A percentile compares a stretch with the other conserved stretches of the same genome.
Evolutionary conservation across 2,329 filamentous ascomycete species (phyloP).

Genomic region (Blumeriella jaapii): DNA sequence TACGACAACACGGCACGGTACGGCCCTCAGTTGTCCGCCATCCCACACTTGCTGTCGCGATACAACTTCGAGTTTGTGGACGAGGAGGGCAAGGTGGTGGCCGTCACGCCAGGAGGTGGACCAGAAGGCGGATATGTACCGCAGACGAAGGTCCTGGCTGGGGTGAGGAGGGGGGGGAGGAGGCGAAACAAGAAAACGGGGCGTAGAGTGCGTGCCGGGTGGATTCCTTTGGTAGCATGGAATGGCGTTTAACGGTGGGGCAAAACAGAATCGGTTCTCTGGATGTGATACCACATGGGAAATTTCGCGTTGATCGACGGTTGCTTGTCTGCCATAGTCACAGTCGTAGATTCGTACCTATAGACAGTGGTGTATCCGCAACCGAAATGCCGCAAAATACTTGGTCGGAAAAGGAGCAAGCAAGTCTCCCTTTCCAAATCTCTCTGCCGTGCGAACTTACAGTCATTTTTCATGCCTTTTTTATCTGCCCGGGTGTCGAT

Average conservation of each 20-base stretch:
- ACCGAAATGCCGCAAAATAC: no score
- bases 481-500: no score
- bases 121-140: constrained; percentile 44
- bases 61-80: constrained; percentile 99
- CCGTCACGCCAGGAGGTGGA: constrained; percentile 65
- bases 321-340: background rate
- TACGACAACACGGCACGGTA: constrained; percentile 96
- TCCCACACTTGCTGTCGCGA: constrained; percentile 83
- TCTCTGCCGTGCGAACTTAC: no score
- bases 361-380: no score
- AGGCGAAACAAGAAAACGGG: constrained; percentile 40
- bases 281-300: constrained; percentile 7
- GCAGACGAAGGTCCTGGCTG: constrained; percentile 54
- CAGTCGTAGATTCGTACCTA: background rate
- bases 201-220: constrained; percentile 20
- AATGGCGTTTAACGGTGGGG: constrained; percentile 17
- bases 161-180: constrained; percentile 44
- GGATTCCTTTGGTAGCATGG: constrained; percentile 8
- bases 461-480: no score
- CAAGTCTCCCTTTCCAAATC: no score
- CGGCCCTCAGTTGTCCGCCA: constrained; percentile 89
- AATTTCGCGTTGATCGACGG: no score
- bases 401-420: no score
- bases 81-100: constrained; percentile 79
- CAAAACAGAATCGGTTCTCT: constrained; percentile 12